phyloP scores from a whole-genome alignment of 1,139 yeast genomes.

The Zygosaccharomyces sapae region DNA sequence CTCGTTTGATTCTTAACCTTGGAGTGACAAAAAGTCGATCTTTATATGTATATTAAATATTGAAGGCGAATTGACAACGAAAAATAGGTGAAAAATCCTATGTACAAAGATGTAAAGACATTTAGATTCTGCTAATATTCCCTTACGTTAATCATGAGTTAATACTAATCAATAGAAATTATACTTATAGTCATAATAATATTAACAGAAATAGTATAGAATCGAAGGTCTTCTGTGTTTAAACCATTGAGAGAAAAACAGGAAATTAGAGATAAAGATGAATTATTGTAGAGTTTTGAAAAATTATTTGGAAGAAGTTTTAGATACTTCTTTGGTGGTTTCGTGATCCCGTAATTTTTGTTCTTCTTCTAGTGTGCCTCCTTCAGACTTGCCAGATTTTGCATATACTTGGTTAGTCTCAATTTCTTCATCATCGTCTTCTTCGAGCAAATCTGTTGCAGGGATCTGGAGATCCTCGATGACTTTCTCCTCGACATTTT shows the following conservation, averaged over 20 bases:
- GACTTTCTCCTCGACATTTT: slow-evolving; percentile 52
- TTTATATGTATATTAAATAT: neutral
- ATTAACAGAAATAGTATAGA: neutral
- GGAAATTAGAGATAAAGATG: neutral
- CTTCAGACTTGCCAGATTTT: neutral
- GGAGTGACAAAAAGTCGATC: neutral
- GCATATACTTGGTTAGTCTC: neutral
- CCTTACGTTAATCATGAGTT: neutral
- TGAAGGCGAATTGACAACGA: neutral
- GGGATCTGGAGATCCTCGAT: slow-evolving; percentile 42
- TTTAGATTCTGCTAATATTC: neutral
- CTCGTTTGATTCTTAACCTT: neutral
- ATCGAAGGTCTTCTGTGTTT: neutral
- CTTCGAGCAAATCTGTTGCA: slow-evolving; percentile 13
- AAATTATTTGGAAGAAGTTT: slow-evolving; percentile 1
- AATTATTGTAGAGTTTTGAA: neutral
- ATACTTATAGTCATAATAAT: neutral
- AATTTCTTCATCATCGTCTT: slow-evolving; percentile 7
- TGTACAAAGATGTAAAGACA: neutral
- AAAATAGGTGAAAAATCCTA: neutral
- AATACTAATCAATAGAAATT: neutral
- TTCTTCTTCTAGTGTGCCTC: neutral
- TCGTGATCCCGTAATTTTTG: neutral
- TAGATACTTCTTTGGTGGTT: neutral
- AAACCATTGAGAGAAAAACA: neutral